Percentiles rank a stretch among this genome's conserved stretches.
These are phyloP conservation scores for Dactylorhiza incarnata DNA, from an alignment of 106 monocot species.

Conservation along the genomic window DNA sequence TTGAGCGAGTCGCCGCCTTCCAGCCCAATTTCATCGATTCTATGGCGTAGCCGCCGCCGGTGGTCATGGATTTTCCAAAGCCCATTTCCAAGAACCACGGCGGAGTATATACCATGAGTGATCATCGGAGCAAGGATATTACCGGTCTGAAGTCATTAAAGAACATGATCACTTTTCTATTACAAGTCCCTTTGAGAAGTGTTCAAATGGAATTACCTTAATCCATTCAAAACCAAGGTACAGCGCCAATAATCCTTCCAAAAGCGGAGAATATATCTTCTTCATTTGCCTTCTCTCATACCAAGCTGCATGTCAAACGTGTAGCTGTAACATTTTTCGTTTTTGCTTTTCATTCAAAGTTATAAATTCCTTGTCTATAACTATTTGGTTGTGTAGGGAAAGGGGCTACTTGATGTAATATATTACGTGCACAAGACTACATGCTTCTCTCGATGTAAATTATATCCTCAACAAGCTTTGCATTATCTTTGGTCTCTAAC, in stretches of 20 bases:
- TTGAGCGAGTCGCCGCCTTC: constrained; percentile 25
- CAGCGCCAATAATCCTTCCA: constrained; percentile 83
- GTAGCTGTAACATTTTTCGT: neutral
- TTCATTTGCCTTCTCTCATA: constrained; percentile 87
- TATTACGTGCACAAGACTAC: too few species aligned
- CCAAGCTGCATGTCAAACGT: constrained; percentile 57
- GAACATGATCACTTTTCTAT: neutral
- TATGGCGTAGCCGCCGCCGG: constrained; percentile 45
- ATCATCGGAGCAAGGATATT: constrained; percentile 93
- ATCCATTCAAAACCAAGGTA: constrained; percentile 98
- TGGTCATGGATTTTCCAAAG: constrained; percentile 92
- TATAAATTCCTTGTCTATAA: too few species aligned
- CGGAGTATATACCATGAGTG: constrained; percentile 92
- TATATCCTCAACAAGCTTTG: too few species aligned
- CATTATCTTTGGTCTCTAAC: too few species aligned
- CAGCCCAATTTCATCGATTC: constrained; percentile 52
- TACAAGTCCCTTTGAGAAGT: neutral
- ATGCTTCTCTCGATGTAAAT: too few species aligned
- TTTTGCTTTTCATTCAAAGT: neutral
- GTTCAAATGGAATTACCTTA: constrained; percentile 38
- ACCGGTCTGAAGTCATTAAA: constrained; percentile 60
- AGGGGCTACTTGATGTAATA: too few species aligned
- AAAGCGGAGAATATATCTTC: constrained; percentile 92
- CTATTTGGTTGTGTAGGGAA: too few species aligned
- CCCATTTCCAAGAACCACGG: constrained; percentile 73